Percentiles rank a stretch among this genome's conserved stretches.
These are phyloP conservation scores for Anisodus acutangulus DNA, from an alignment of 257 asterid genomes.

Conservation along the genomic window DNA sequence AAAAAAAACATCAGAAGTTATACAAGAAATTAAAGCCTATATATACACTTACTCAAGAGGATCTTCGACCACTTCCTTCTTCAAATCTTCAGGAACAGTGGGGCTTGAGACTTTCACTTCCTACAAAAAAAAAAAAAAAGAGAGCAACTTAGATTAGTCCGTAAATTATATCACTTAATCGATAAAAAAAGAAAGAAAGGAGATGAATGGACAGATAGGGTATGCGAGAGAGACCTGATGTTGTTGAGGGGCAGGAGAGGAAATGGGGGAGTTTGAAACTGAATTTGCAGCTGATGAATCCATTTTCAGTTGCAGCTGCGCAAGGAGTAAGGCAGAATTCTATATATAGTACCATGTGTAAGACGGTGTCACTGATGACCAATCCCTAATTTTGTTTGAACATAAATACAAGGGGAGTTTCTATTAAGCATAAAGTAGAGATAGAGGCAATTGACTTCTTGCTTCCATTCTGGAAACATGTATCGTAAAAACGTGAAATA, in stretches of 20 bases:
- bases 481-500: not conserved
- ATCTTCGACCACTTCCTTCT: constrained; percentile 22
- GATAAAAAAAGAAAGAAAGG: not conserved
- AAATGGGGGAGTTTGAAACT: constrained; percentile 23
- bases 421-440: not conserved
- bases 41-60: constrained; percentile 20
- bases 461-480: not conserved
- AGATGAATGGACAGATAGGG: not conserved
- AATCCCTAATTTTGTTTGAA: not conserved
- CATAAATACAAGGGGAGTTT: not conserved
- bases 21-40: not conserved
- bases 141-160: not conserved
- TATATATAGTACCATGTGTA: not conserved
- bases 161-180: not conserved
- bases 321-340: not conserved
- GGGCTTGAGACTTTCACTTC: constrained; percentile 30
- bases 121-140: not conserved
- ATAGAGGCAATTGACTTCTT: not conserved
- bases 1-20: not conserved
- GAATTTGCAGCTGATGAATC: constrained; percentile 27
- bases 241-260: constrained; percentile 22
- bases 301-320: constrained; percentile 6
- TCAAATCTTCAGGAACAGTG: not conserved
- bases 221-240: constrained; percentile 14
- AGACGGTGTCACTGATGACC: too few species aligned